Conservation (phyloP, 208 protist genomes). For the Wallacemonas sp. region DNA sequence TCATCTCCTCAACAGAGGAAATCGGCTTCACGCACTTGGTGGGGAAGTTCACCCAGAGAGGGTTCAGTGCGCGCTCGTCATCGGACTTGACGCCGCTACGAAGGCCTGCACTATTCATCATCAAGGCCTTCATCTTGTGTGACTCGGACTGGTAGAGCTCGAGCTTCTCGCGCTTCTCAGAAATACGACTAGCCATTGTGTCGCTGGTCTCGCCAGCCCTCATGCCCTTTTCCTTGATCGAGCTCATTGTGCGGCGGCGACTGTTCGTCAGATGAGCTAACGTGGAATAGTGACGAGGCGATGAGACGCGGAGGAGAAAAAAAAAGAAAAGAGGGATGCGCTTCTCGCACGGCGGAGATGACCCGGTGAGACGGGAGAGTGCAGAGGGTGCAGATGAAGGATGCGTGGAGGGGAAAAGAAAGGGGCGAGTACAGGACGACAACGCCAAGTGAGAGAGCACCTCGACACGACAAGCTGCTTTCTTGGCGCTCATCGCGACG, state of each 20-base stretch:
- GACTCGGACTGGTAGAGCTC: conserved; percentile 80
- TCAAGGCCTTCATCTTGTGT: conserved; percentile 79
- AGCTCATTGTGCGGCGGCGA: too few relatives aligned
- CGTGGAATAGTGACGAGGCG: too few relatives aligned
- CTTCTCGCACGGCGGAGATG: too few relatives aligned
- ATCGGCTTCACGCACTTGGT: conserved; percentile 65
- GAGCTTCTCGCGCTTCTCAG: conserved; percentile 41
- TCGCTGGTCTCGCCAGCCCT: conserved; percentile 13
- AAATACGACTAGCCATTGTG: conserved; percentile 35
- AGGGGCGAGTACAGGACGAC: too few relatives aligned
- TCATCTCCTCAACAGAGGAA: conserved; percentile 61
- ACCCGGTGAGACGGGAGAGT: too few relatives aligned
- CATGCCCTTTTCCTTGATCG: background rate
- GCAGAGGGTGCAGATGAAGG: too few relatives aligned
- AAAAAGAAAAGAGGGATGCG: background rate
- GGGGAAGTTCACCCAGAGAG: conserved; percentile 72
- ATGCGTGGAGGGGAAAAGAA: too few relatives aligned
- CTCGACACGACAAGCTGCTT: too few relatives aligned
- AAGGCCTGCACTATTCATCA: conserved; percentile 77
- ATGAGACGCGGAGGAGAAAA: conserved; percentile 7
- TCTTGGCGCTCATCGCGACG: too few relatives aligned
- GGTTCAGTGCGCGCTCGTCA: conserved; percentile 56
- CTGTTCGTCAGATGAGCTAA: too few relatives aligned
- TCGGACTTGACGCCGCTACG: conserved; percentile 47
- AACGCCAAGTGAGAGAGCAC: too few relatives aligned